Conservation (phyloP, 768 basidiomycete species). For the Roridomyces roridus region DNA sequence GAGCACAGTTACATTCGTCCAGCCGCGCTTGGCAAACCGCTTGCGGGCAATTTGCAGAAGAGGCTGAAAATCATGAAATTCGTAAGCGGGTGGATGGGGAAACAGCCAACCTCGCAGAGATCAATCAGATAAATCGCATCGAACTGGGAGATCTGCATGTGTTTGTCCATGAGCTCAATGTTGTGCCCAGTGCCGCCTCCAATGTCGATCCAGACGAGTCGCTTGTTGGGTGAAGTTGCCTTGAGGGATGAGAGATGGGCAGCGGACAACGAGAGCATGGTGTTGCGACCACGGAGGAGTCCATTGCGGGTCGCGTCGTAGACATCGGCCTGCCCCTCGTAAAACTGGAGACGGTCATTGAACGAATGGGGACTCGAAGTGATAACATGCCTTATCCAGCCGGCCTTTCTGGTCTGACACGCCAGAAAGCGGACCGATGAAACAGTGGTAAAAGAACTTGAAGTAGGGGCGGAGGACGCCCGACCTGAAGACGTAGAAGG, state of each 20-base stretch:
- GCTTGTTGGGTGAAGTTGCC: conserved; percentile 32
- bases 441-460: conserved; percentile 58
- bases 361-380: background rate
- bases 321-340: conserved; percentile 70
- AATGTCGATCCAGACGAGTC: conserved; percentile 79
- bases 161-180: conserved; percentile 71
- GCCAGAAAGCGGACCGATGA: conserved; percentile 46
- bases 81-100: too few relatives aligned
- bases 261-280: conserved; percentile 50
- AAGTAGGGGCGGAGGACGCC: conserved; percentile 43
- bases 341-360: conserved; percentile 49
- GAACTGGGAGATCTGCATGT: conserved; percentile 54
- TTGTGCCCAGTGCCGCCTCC: conserved; percentile 81
- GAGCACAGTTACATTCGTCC: conserved; percentile 75
- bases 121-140: conserved; percentile 73
- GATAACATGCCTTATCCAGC: conserved; percentile 45
- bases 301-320: conserved; percentile 71
- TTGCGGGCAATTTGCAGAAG: conserved; percentile 73
- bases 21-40: conserved; percentile 69
- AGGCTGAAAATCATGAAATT: too few relatives aligned
- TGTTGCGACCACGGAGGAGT: conserved; percentile 71
- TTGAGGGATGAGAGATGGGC: conserved; percentile 18
- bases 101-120: too few relatives aligned
- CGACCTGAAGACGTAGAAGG: conserved; percentile 21
- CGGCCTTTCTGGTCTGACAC: conserved; percentile 47